Evolutionary conservation across 2,329 filamentous ascomycete species (phyloP), one percentile per base, ranked within the genome.

Genomic region (Cercospora sp.): DNA sequence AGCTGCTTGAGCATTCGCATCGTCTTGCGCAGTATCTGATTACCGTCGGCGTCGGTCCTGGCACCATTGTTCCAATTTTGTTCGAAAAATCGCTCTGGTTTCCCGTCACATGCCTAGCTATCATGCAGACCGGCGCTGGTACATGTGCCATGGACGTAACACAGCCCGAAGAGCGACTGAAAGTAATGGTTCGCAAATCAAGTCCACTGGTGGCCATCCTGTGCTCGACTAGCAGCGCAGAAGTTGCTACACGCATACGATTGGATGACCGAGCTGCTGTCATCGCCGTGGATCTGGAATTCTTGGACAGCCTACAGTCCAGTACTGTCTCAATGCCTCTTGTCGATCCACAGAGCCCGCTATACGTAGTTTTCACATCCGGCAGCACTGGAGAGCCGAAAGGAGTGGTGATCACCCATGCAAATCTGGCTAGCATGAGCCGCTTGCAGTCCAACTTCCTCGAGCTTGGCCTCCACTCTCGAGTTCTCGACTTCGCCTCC

Each of bases 41-140:
- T 16, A 33, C 63, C 8, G 18, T 63, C n/a, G 66, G 68, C 13
- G 51, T 72, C 7, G 45, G 42, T 6, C 66, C 67, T 9, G 67
- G 69, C 4, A 64, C 64, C 0, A 58, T 72, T 4, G 67, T 77
- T 1, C 71, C 74, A 9, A 30, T 75, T 13, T 69, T 67, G 60
- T 75, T 76, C 59, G 75, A 77, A 60, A 77, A 77, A 58, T 75
- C 73, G 13, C 58, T 62, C 48, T 75, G 72, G 72, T 68, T 68
- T 20, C 67, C 69, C 28, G 73, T 77, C 13, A 71, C 67, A 45
- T 69, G 73, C 31, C 65, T 74, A 51, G 76, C 69, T 40, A 65
- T 69, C 7, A 73, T 78, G 72, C 77, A 78, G 66, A 74, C 73
- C 10, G 76, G 76, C 36, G 74, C 65, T 16, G 72, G 73, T 13